Percentiles rank a stretch among this genome's conserved stretches.
These are phyloP conservation scores for Yamadazyma atlantica DNA, from an alignment of 1,139 yeast species.

Conservation along the genomic window DNA sequence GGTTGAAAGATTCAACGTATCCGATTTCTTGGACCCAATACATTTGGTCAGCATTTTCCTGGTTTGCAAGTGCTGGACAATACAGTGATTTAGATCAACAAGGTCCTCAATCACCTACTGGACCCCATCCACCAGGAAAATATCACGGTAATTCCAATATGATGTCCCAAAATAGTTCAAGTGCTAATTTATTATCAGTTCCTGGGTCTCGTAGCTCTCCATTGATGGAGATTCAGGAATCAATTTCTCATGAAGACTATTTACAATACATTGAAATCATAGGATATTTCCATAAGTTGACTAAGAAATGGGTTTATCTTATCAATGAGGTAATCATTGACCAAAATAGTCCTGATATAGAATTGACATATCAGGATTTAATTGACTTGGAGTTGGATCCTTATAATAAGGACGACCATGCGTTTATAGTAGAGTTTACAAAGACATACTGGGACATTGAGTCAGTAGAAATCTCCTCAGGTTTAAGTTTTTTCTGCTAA, in stretches of 20 bases:
- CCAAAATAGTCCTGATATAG: slow-evolving; percentile 20
- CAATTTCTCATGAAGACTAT: neutral
- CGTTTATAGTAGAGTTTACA: slow-evolving; percentile 54
- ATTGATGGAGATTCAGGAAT: neutral
- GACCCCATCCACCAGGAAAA: too few relatives aligned
- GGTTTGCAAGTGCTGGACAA: slow-evolving; percentile 88
- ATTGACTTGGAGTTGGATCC: slow-evolving; percentile 78
- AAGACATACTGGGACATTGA: slow-evolving; percentile 34
- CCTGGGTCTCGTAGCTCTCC: neutral
- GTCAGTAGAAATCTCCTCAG: slow-evolving; percentile 13
- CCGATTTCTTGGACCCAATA: slow-evolving; percentile 63
- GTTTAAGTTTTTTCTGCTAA: slow-evolving; percentile 15
- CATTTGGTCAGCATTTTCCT: slow-evolving; percentile 69
- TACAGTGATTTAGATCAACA: slow-evolving; percentile 19
- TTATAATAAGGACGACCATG: slow-evolving; percentile 54
- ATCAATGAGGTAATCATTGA: slow-evolving; percentile 40
- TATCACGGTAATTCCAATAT: neutral
- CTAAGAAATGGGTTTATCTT: slow-evolving; percentile 43
- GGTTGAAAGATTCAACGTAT: slow-evolving; percentile 45
- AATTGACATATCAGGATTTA: slow-evolving; percentile 55
- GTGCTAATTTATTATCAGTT: slow-evolving; percentile 1
- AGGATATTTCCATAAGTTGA: slow-evolving; percentile 57
- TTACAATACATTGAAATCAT: slow-evolving; percentile 33
- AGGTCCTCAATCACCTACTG: slow-evolving; percentile 1
- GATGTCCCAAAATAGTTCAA: slow-evolving; percentile 15